Base-by-base conservation (phyloP, 1,139 yeast genomes). In the Hyphopichia burtonii region DNA sequence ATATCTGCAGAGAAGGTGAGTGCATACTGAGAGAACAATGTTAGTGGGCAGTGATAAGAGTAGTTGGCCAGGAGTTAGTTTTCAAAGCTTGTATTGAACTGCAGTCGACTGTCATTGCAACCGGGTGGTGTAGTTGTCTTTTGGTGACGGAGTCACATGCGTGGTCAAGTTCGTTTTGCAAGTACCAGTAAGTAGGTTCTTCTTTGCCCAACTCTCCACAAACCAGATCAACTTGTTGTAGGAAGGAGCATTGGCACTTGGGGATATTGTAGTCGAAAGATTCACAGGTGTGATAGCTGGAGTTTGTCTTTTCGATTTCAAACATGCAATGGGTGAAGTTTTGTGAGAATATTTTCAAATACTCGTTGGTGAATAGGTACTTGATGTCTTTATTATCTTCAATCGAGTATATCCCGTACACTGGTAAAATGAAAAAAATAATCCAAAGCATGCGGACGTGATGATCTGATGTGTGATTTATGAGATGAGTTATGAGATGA, bases 91-190 rank as follows among this genome's bases (percentile, higher is more conserved):
- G 27, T 41, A 47, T 41, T 11, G 47, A 38, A 14, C 33, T 39
- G 35, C 48, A 44, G 36, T 49, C 43, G 9, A 47, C 35, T 7
- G 52, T 45, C 51, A 49, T 45, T n/a, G 52, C 52, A 28, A 33
- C 38, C 11, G 28, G 28, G 7, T 25, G 28, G 11, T 25, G 7
- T 5, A 8, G 11, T 8, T 7, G 28, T 25, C 11, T 25, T 8
- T 9, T 25, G 5, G 23, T 20, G 8, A 8, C 5, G 5, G 14
- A 27, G 8, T 38, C 27, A 19, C 31, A 28, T 7, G 17, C 4
- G 4, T 28, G 17, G 9, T n/a, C 10, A 4, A 36, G 19, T 15
- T 42, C 40, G 10, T 33, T 27, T 22, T 38, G 38, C n/a, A 45
- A 38, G 31, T 30, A 40, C 49, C 47, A 44, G 20, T 31, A 39